These are phyloP conservation scores for Leptomonas seymouri DNA, from an alignment of 208 protist genomes.

Conservation along the genomic window DNA sequence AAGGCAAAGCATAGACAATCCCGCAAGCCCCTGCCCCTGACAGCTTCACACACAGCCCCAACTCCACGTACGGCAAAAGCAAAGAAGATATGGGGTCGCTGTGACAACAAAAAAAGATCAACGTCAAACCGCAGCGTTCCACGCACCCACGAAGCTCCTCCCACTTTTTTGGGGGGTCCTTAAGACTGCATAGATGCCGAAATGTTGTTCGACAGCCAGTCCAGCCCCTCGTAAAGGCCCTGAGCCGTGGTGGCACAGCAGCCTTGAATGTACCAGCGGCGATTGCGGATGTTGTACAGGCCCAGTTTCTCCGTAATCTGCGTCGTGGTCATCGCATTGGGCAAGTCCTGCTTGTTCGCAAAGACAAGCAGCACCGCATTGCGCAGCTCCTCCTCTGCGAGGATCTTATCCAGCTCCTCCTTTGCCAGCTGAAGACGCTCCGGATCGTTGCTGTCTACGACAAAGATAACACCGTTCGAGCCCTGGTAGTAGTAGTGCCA, in stretches of 20 bases:
- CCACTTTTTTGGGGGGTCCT: too few species aligned
- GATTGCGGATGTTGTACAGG: constrained; percentile 92
- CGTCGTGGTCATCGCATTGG: constrained; percentile 96
- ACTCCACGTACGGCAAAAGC: too few species aligned
- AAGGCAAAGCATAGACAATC: too few species aligned
- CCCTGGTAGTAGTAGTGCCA: constrained; percentile 98
- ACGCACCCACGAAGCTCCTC: too few species aligned
- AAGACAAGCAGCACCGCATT: constrained; percentile 97
- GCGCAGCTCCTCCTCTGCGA: constrained; percentile 97
- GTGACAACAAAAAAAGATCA: too few species aligned
- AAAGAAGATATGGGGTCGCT: too few species aligned
- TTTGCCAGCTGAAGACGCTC: constrained; percentile 91
- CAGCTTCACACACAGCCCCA: too few species aligned
- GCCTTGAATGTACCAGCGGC: constrained; percentile 94
- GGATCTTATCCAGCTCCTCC: constrained; percentile 96
- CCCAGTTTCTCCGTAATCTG: constrained; percentile 97
- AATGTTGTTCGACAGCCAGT: constrained; percentile 90
- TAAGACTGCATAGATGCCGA: constrained; percentile 17
- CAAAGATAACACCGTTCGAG: constrained; percentile 97
- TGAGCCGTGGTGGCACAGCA: constrained; percentile 93
- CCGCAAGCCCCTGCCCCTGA: too few species aligned
- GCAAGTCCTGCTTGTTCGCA: constrained; percentile 99
- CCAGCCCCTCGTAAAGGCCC: constrained; percentile 92
- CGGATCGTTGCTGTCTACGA: constrained; percentile 97
- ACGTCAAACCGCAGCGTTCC: too few species aligned